Percentiles rank a stretch among this genome's conserved stretches.
Evolutionary conservation across 495 filamentous ascomycete species (phyloP).

Genomic region (Neurospora sp.): DNA sequence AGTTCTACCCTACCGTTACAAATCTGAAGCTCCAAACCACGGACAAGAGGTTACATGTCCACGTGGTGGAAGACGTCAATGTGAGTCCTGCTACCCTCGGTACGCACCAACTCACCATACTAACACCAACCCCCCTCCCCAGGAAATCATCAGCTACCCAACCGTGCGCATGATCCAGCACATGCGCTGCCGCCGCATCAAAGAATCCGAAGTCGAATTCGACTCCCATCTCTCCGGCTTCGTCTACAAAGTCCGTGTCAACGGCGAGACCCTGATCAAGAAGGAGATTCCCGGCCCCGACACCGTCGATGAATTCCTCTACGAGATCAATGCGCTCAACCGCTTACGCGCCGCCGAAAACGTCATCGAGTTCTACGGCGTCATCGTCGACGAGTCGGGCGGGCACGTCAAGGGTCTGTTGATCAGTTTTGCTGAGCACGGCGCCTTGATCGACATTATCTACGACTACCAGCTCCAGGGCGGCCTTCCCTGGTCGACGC

Average conservation of each 20-base stretch:
- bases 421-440: constrained; percentile 81
- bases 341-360: constrained; percentile 60
- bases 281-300: constrained; percentile 98
- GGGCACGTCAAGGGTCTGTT: constrained; percentile 78
- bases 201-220: constrained; percentile 69
- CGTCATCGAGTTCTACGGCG: constrained; percentile 81
- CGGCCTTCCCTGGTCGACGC: constrained; percentile 56
- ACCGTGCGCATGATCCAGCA: constrained; percentile 65
- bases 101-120: background rate
- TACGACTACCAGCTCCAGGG: constrained; percentile 55
- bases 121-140: constrained; percentile 9
- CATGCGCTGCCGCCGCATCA: constrained; percentile 55
- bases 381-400: constrained; percentile 74
- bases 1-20: constrained; percentile 92
- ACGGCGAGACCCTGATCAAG: constrained; percentile 70
- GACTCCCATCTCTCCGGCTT: constrained; percentile 92
- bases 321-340: constrained; percentile 92
- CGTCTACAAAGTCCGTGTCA: constrained; percentile 81
- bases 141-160: constrained; percentile 86
- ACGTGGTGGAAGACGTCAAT: constrained; percentile 96
- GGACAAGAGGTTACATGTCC: constrained; percentile 84
- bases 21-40: constrained; percentile 91
- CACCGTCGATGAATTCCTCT: constrained; percentile 92
- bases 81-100: constrained; percentile 20
- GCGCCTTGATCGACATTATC: constrained; percentile 82